A percentile compares a stretch with the other conserved stretches of the same genome.
Conservation (phyloP, 2,329 filamentous ascomycete species). For the Curvularia hawaiiensis region DNA sequence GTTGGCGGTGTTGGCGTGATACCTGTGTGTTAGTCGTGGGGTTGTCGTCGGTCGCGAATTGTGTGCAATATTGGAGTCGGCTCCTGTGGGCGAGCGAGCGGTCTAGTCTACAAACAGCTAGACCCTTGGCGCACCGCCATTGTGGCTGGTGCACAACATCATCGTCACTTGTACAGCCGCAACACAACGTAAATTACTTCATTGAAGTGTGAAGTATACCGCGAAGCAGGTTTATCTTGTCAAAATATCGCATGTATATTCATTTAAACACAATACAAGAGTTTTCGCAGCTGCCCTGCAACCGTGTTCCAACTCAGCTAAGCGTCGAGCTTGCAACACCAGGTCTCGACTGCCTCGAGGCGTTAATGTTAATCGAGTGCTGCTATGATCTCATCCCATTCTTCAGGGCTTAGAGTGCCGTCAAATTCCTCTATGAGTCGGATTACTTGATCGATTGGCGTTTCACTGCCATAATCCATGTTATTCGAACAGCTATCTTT, state of each 20-base stretch:
- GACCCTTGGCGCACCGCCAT: constrained; percentile 18
- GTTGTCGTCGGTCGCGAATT: constrained; percentile 39
- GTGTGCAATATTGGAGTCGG: constrained; percentile 36
- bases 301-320: background rate
- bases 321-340: background rate
- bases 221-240: background rate
- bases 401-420: background rate
- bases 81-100: constrained; percentile 24
- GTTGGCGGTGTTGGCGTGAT: constrained; percentile 57
- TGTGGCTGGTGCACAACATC: constrained; percentile 10
- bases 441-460: background rate
- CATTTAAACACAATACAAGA: background rate
- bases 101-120: constrained; percentile 16
- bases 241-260: background rate
- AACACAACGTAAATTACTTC: background rate
- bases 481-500: background rate
- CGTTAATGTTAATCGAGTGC: background rate
- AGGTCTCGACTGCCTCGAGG: background rate
- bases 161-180: background rate
- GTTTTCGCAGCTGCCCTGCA: background rate
- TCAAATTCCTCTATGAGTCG: constrained; percentile 1
- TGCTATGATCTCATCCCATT: constrained; percentile 1
- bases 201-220: background rate
- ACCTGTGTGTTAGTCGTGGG: constrained; percentile 47
- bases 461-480: background rate